Base-by-base conservation (phyloP, 768 basidiomycete genomes). In the Paxillus ammoniavirescens region DNA sequence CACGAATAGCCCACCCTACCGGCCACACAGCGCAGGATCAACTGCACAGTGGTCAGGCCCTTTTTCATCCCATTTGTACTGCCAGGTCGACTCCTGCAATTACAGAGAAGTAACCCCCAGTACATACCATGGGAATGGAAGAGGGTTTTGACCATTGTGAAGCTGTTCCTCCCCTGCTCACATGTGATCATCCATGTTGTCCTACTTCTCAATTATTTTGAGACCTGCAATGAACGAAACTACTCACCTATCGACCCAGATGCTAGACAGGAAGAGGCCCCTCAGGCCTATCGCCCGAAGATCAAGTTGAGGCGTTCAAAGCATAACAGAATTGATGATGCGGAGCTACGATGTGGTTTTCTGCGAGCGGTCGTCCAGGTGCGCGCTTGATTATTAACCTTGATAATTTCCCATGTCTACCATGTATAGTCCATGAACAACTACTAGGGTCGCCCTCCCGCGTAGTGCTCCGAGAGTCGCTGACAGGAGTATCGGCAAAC, bases 121-220 rank as follows among this genome's bases (percentile, higher is more conserved):
- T 69, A 71, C 73, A 68, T 76, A 77, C 75, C 75, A 76, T 76
- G 75, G 70, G 75, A 75, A 76, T 76, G 75, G 75, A 76, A 76
- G 75, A 71, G 64, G 51, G 62, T 67, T 66, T 68, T 56, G 68
- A 65, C 64, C 64, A 65, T 51, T 40, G 57, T 55, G 38, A 59
- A 59, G 54, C 51, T 52, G 45, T 51, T 46, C 58, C 36, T 35
- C 10, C 47, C 47, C 53, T 40, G 46, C 42, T 43, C 41, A 42
- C 33, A 26, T 28, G 45, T 38, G 26, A 43, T 42, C 26, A n/a
- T 40, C 52, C 53, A 38, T 30, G 35, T 50, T 45, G 40, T 36
- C 41, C 48, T 21, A 43, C 46, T 14, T 33, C 47, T 42, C 43
- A 4, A 17, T 7, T 15, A 30, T 42, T 42, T 14, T 37, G 1